Conservation (phyloP, 192 early-diverging fungal genomes). For the Cetraspora pellucida region DNA sequence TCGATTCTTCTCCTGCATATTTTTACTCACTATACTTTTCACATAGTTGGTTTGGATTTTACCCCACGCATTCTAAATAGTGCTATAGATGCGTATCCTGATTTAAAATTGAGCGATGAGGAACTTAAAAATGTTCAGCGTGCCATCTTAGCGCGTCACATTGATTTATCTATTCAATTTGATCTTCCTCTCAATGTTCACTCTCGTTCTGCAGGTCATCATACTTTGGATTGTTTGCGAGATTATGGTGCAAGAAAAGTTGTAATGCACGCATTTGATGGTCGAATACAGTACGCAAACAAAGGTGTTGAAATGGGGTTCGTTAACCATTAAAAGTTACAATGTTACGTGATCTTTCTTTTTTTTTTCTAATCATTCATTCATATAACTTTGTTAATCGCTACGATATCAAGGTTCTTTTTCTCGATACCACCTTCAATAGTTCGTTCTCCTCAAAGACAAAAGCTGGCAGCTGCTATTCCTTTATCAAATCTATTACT, state of each 20-base stretch:
- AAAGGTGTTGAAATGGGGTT: conserved; percentile 46
- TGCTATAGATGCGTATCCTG: conserved; percentile 36
- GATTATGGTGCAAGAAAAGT: conserved; percentile 52
- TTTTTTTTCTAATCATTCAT: too few relatives aligned
- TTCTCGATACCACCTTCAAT: conserved; percentile 62
- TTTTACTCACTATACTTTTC: not conserved
- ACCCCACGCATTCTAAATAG: conserved; percentile 45
- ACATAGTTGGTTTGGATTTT: conserved; percentile 56
- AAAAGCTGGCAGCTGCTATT: conserved; percentile 47
- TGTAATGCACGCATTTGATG: conserved; percentile 61
- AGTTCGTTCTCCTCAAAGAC: conserved; percentile 50
- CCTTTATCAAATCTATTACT: conserved; percentile 55
- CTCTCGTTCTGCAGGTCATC: conserved; percentile 58
- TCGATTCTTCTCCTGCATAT: not conserved
- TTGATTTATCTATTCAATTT: conserved; percentile 47
- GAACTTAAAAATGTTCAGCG: conserved; percentile 53
- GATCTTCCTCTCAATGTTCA: conserved; percentile 59
- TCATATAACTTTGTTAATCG: not conserved
- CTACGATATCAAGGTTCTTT: conserved; percentile 36
- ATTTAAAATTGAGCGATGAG: conserved; percentile 38
- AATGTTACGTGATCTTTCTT: not conserved
- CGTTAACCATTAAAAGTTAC: not conserved
- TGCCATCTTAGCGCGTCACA: conserved; percentile 51
- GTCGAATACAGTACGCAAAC: conserved; percentile 51
- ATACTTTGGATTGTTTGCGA: conserved; percentile 53